Evolutionary conservation across 371 early-diverging fungal genomes (phyloP).

Genomic region (Rhizopus stolonifer): DNA sequence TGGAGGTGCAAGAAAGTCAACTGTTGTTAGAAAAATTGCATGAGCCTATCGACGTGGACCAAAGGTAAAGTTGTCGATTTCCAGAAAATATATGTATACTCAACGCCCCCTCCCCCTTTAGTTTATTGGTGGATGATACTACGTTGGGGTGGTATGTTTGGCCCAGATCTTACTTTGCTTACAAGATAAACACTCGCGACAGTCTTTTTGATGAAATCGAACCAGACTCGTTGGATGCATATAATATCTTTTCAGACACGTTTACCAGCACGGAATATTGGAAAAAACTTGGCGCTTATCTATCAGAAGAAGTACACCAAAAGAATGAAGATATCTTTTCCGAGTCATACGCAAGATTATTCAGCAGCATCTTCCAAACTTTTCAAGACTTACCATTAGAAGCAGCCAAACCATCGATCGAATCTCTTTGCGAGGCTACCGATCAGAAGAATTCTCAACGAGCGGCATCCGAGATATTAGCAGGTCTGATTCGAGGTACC

Average conservation of each 20-base stretch:
- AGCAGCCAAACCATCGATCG: slow-evolving; percentile 48
- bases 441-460: slow-evolving; percentile 79
- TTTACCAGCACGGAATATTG: slow-evolving; percentile 57
- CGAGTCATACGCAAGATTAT: slow-evolving; percentile 55
- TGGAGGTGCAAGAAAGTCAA: slow-evolving; percentile 8
- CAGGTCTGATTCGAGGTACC: slow-evolving; percentile 80
- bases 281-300: slow-evolving; percentile 53
- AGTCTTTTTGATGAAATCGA: slow-evolving; percentile 41
- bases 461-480: slow-evolving; percentile 76
- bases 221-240: slow-evolving; percentile 47
- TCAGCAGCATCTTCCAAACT: slow-evolving; percentile 65
- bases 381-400: slow-evolving; percentile 64
- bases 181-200: slow-evolving; percentile 39
- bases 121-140: slow-evolving; percentile 53
- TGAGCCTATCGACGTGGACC: too few species aligned
- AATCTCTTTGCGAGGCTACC: slow-evolving; percentile 42
- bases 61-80: too few species aligned
- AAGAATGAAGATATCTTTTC: slow-evolving; percentile 66
- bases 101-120: slow-evolving; percentile 3
- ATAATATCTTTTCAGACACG: slow-evolving; percentile 46
- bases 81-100: too few species aligned
- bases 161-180: slow-evolving; percentile 61
- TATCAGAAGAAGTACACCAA: slow-evolving; percentile 64
- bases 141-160: slow-evolving; percentile 77
- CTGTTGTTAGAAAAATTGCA: not conserved